Percentiles rank a stretch among this genome's conserved stretches.
phyloP scores from a whole-genome alignment of 306 rosid species.

The Gastrolobium villosum region DNA sequence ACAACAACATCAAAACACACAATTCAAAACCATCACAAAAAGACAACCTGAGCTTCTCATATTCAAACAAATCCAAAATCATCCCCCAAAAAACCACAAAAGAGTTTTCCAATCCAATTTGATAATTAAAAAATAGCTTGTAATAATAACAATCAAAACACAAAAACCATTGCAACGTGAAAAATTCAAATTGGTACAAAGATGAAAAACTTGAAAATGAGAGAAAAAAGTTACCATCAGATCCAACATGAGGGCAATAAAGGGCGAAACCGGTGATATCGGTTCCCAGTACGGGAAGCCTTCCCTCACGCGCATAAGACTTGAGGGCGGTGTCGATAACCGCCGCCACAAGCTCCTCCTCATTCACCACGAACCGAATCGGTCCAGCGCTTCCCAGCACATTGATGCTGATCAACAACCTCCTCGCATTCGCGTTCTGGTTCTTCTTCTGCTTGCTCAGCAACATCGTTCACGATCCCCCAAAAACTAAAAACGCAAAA shows the following conservation, averaged over 20 bases:
- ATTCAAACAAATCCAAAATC: not conserved
- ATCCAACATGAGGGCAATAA: conserved; percentile 74
- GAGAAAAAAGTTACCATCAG: conserved; percentile 68
- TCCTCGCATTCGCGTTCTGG: conserved; percentile 62
- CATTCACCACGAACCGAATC: conserved; percentile 84
- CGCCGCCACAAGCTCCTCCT: conserved; percentile 73
- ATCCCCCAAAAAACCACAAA: not conserved
- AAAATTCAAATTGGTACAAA: not conserved
- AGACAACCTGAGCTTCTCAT: not conserved
- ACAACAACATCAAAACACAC: conserved; percentile 28
- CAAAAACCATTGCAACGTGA: not conserved
- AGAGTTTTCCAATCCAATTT: not conserved
- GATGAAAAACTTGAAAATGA: not conserved
- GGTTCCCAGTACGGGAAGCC: conserved; percentile 82
- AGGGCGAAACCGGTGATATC: conserved; percentile 66
- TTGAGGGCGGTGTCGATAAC: conserved; percentile 88
- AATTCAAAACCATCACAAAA: conserved; percentile 14
- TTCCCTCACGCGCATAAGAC: conserved; percentile 94
- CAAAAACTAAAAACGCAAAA: not conserved
- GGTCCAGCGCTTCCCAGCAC: conserved; percentile 97
- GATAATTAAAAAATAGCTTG: too few species aligned
- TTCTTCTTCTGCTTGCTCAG: conserved; percentile 84
- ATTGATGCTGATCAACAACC: conserved; percentile 82
- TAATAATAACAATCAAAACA: not conserved
- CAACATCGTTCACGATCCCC: conserved; percentile 62